Base-by-base conservation (phyloP, 2,329 filamentous ascomycete species). In the Massarina eburnea region DNA sequence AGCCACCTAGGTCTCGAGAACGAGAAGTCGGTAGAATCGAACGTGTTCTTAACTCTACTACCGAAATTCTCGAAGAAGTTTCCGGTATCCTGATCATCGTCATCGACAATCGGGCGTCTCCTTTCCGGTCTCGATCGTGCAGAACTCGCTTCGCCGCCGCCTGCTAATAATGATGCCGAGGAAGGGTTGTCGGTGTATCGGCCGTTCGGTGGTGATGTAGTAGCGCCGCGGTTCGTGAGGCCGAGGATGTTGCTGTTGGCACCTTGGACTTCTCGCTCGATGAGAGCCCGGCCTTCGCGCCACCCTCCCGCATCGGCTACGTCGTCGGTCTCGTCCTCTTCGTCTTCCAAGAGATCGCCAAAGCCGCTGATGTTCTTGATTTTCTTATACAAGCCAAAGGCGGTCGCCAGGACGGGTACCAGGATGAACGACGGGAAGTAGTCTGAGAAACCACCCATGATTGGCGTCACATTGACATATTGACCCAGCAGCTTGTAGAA, bases 351-450 rank as follows among this genome's bases (percentile, higher is more conserved):
- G 1, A 91, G 75, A 30, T 89, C 82, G 27, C 86, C 89, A 47
- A 95, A 89, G 12, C 94, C 92, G 45, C 92, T 81, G 43, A 87
- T 69, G 20, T 84, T 85, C 68, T 86, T 88, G 21, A 92, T 81
- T 52, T 83, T 86, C 32, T 90, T 87, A 66, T 99, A 99, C 0
- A 97, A 75, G 21, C 92, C 92, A 72, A 97, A 96, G 0, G 92
- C 72, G 0, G 89, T 92, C 3, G 91, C 91, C 19, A 83, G 80
- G 2, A 96, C 89, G 1, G 94, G 94, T 1, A 97, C 66, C 17
- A 97, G 76, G 24, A 99, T 84, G 54, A 97, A 84, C 7, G 91
- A 82, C 0, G 94, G 94, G 70, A 97, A 96, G 48, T 95, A 81
- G 51, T 85, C 85, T 54, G 94, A 89, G 66, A 97, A 96, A 66